Base-by-base conservation (phyloP, 495 filamentous ascomycete species). In the Trichoderma reesei region DNA sequence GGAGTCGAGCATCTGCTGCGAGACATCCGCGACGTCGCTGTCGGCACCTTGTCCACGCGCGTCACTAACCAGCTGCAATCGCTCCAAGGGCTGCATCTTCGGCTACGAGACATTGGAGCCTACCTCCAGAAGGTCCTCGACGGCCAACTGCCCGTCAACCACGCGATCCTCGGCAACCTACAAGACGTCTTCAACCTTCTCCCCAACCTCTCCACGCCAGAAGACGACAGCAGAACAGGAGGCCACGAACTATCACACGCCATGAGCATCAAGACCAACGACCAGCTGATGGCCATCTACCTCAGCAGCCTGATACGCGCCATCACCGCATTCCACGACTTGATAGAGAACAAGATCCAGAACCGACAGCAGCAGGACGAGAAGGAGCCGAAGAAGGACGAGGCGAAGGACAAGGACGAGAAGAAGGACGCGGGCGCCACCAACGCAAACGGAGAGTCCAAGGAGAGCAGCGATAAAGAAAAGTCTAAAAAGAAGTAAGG, bases 271-370 rank as follows among this genome's bases (percentile, higher is more conserved):
- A 98, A 98, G 86, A 97, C 95, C 65, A 98, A 98, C 71, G 94
- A 98, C 75, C 94, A 98, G 79, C 82, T 98, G 65, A 96, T 98
- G 86, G 85, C 92, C 44, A 98, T 98, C 72, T 98, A 98, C 74
- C 81, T 98, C 64, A 93, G 89, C 76, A 94, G 89, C 76, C 78
- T 98, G 79, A 97, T 98, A 77, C 85, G 94, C 46, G 95, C 95
- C 38, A 98, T 98, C 70, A 98, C 94, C 8, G 95, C 94, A 14
- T 98, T 98, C 86, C 94, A 98, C 74, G 94, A 98, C 75, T 79
- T 98, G 67, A 98, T 98, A 70, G 94, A 98, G 82, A 98, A 98
- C 79, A 98, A 98, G 87, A 96, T 98, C 66, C 94, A 98, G 80
- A 98, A 98, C 78, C 80, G 92, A 69, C 93, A 96, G 78, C 90